phyloP scores from a whole-genome alignment of 371 early-diverging fungal genomes.

The Antonospora locustae region DNA sequence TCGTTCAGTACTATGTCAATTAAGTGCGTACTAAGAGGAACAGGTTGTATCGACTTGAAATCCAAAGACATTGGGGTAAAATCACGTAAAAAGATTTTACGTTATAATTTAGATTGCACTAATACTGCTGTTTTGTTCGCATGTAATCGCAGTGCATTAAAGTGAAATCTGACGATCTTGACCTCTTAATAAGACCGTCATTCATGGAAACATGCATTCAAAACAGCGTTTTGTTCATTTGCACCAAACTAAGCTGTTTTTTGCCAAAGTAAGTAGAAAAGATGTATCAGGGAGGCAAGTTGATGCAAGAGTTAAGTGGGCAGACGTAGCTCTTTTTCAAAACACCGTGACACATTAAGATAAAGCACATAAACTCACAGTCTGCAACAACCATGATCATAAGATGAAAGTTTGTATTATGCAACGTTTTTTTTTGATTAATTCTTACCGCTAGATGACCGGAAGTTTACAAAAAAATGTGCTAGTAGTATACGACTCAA shows the following conservation, averaged over 20 bases:
- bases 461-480: too few relatives aligned
- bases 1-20: slow-evolving; percentile 92
- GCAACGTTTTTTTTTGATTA: too few relatives aligned
- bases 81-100: neutral
- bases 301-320: neutral
- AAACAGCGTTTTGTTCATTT: neutral
- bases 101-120: neutral
- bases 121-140: neutral
- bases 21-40: slow-evolving; percentile 78
- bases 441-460: too few relatives aligned
- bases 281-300: neutral
- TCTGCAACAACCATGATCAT: neutral
- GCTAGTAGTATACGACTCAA: too few relatives aligned
- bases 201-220: neutral
- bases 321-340: neutral
- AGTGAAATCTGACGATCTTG: neutral
- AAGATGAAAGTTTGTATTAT: neutral
- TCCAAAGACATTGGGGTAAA: slow-evolving; percentile 2
- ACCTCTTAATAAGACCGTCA: neutral
- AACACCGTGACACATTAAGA: neutral
- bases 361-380: neutral
- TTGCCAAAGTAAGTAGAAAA: neutral
- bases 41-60: slow-evolving; percentile 86
- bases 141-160: neutral
- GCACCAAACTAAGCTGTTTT: neutral